Percentiles rank a stretch among this genome's conserved stretches.
phyloP scores from a whole-genome alignment of 257 asterid genomes.

The Oldenlandia corymbosa region DNA sequence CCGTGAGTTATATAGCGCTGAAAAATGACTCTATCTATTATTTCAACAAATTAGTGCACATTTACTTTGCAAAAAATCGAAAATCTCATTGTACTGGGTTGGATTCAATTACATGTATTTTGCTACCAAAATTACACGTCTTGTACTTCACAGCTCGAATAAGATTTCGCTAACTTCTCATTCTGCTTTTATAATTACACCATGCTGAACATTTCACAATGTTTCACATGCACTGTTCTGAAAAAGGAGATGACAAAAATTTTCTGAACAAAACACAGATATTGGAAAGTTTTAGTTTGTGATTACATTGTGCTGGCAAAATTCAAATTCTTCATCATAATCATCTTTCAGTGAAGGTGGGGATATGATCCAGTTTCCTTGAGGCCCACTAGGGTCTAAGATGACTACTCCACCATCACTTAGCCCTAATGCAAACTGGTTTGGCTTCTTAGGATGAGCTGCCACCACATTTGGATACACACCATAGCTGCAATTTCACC shows the following conservation, averaged over 20 bases:
- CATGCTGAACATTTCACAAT: not conserved
- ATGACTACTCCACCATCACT: slow-evolving; percentile 52
- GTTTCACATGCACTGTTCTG: not conserved
- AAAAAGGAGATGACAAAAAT: not conserved
- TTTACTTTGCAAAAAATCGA: too few species aligned
- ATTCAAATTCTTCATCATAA: not conserved
- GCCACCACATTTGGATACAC: slow-evolving; percentile 51
- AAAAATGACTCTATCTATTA: too few species aligned
- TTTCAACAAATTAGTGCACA: too few species aligned
- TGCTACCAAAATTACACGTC: too few species aligned
- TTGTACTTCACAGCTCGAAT: too few species aligned
- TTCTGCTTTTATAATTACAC: too few species aligned
- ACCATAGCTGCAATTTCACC: slow-evolving; percentile 31
- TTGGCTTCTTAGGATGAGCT: slow-evolving; percentile 58
- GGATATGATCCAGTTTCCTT: slow-evolving; percentile 35
- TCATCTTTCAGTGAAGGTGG: too few species aligned
- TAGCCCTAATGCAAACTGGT: slow-evolving; percentile 67
- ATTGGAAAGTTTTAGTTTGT: not conserved
- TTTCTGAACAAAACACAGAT: not conserved
- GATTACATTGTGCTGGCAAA: slow-evolving; percentile 1
- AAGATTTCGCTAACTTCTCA: too few species aligned
- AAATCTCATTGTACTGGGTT: too few species aligned
- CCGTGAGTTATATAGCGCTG: too few species aligned
- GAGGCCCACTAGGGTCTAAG: slow-evolving; percentile 42
- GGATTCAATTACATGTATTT: too few species aligned